Base-by-base conservation (phyloP, 116 monocot genomes). In the Phalaenopsis hybrid region DNA sequence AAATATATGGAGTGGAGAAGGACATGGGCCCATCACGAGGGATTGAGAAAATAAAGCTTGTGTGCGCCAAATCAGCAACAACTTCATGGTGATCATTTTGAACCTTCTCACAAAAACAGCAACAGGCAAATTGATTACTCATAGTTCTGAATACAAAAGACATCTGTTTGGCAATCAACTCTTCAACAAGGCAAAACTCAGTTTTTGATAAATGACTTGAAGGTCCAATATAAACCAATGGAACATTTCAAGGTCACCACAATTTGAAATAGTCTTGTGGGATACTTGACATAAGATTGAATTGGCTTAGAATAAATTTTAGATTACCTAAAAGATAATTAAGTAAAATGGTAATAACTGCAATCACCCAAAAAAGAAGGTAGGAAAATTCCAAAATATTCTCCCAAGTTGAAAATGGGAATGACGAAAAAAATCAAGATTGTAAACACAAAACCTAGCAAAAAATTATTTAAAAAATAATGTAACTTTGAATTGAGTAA, bases 1-100 rank as follows among this genome's bases (percentile, higher is more conserved):
- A 86, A 65, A 98, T 63, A 75, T 92, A 88, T 23, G 94, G 89
- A 4, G 93, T 94, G 44, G 92, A 88, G 81, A 98, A 98, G 12
- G 94, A 90, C 93, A 94, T 93, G 6, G 97, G 97, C 28, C 97
- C 97, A 89, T 98, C 97, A 28, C 86, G 84, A 45, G 94, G 97
- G 88, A 98, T 90, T 9, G 94, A 93, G 81, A 98, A 98, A 77
- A 98, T 90, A 92, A 98, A 98, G 81, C 93, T 92, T 43, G 97
- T 93, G 21, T 98, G 91, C 46, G 75, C 80, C 77, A 98, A 72
- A 85, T 98, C 97, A 16, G 95, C 90, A 78, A 98, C 97, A 75
- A 93, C 90, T 82, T 92, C 92, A 89, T 94, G 90, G 78, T 93
- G 86, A 81, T 98, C 97, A 81, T 93, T 98, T 33, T 93, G 95